Evolutionary conservation across 2,329 filamentous ascomycete species (phyloP).

Genomic region (Penicillium sp.): DNA sequence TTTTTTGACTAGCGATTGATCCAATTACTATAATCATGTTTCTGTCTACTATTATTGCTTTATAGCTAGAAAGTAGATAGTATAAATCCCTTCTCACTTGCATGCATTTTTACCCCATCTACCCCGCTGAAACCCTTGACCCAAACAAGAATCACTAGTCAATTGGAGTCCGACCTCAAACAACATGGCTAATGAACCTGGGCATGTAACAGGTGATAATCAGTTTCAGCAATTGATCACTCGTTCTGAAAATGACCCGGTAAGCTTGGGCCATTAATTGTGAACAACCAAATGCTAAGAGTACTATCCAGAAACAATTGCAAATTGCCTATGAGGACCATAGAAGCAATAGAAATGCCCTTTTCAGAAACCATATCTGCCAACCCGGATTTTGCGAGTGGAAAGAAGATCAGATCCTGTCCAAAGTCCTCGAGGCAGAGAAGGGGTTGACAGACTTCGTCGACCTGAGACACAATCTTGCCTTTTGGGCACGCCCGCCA

Average conservation of each 20-base stretch:
- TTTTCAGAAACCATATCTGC: constrained; percentile 74
- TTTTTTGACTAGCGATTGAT: neutral
- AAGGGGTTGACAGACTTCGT: constrained; percentile 64
- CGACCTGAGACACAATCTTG: constrained; percentile 78
- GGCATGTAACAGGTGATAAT: constrained; percentile 47
- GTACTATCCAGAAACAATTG: constrained; percentile 50
- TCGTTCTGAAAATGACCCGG: constrained; percentile 65
- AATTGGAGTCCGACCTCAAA: neutral
- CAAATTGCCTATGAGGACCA: constrained; percentile 73
- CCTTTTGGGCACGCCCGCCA: constrained; percentile 85
- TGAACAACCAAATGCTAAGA: constrained; percentile 1
- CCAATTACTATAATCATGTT: no score
- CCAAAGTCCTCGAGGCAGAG: constrained; percentile 64
- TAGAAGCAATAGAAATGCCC: constrained; percentile 69
- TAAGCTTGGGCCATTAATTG: constrained; percentile 44
- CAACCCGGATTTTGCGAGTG: constrained; percentile 67
- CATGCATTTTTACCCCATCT: neutral
- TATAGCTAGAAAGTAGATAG: neutral
- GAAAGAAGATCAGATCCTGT: constrained; percentile 72
- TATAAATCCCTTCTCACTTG: neutral
- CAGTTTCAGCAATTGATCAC: constrained; percentile 74
- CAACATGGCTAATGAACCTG: constrained; percentile 8
- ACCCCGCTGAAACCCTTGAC: constrained; percentile 7
- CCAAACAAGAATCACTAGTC: neutral
- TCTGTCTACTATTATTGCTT: neutral